Conservation (phyloP, 1,139 yeast genomes). For the Scheffersomyces segobiensis region DNA sequence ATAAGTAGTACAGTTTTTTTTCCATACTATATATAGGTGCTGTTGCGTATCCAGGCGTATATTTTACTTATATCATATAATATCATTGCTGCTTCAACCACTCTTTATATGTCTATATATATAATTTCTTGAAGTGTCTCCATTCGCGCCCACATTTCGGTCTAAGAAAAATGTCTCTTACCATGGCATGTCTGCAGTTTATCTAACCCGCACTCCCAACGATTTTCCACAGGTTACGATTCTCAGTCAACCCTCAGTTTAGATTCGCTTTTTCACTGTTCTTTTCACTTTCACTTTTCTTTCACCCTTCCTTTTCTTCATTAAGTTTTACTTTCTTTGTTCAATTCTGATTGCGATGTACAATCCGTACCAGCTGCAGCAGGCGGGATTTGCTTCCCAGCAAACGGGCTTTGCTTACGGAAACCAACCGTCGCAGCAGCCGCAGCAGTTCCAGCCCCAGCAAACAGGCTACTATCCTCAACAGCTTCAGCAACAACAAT, state of each 20-base stretch:
- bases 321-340: background rate
- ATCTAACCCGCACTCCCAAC: background rate
- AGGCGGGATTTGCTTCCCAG: slow-evolving; percentile 33
- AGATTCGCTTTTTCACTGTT: background rate
- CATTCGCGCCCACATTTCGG: background rate
- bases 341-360: slow-evolving; percentile 26
- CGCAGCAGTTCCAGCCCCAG: slow-evolving; percentile 16
- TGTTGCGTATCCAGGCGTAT: background rate
- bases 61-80: too few species aligned
- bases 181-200: background rate
- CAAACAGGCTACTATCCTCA: slow-evolving; percentile 11
- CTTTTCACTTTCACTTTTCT: background rate
- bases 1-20: too few species aligned
- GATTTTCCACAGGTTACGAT: background rate
- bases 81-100: background rate
- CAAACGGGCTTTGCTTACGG: slow-evolving; percentile 27
- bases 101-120: background rate
- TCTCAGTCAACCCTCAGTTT: background rate
- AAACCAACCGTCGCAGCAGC: slow-evolving; percentile 12
- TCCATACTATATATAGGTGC: too few species aligned
- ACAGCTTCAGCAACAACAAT: slow-evolving; percentile 2
- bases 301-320: background rate
- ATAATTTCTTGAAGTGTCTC: background rate
- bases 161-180: background rate
- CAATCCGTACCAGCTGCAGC: slow-evolving; percentile 42